Evolutionary conservation across 768 basidiomycete species (phyloP), one percentile per base, ranked within the genome.

Genomic region (Holtermanniella nyarrowii): DNA sequence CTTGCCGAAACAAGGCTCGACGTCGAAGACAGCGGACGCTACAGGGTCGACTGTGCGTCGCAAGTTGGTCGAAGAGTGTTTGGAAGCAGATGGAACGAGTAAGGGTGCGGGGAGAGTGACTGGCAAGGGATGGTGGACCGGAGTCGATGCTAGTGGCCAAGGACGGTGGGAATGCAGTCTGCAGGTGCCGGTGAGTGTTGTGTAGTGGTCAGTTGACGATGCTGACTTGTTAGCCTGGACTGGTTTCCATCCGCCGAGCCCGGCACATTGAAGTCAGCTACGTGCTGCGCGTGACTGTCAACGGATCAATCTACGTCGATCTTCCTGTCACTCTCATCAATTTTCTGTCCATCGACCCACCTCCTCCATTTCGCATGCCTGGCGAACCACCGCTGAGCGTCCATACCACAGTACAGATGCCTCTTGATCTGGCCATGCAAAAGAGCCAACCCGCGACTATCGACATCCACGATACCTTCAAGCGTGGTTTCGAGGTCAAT

Each of bases 291-390:
- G 79, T 87, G 24, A 78, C 78, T 4, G 69, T 84, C 37, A 78
- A 77, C 57, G 76, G 79, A 5, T 82, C 85, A 49, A 74, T 88
- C 25, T 76, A 78, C 49, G 83, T 84, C 53, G 80, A 79, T 20
- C 68, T 90, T 7, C 89, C 89, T 0, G 73, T 89, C 57, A 77
- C 78, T 16, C 79, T 91, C 60, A 76, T 89, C 73, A 89, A 84
- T 65, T 86, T 87, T 72, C 71, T 89, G 24, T 90, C 88, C 12
- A 75, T 95, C 56, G 87, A 91, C 67, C 86, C 87, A 20, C 84
- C 83, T 12, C 82, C 82, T 0, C 11, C 18, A 21, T 23, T 23
- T 18, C 24, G 24, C 20, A 20, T 10, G 42, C 7, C 18, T 18
- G 22, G 42, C 18, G 16, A 7, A 43, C 31, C 16, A 16, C 31